Evolutionary conservation across 148 eudicot genomes (phyloP), one percentile per base, ranked within the genome.

Genomic region (Camellia sinensis): DNA sequence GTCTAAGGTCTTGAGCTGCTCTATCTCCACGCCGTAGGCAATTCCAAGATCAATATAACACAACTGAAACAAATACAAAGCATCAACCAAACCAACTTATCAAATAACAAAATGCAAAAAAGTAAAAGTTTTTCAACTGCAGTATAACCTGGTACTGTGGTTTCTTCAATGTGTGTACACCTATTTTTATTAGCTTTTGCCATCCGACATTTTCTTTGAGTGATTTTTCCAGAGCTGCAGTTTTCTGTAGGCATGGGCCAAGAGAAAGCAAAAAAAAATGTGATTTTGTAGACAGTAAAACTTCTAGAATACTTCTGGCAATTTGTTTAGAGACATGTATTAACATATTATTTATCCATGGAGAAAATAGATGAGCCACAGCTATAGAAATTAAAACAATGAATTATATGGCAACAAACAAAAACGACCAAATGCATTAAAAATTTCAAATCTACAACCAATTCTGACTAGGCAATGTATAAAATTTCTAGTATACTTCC

Each of bases 11-110:
- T 92, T 93, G 69, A 96, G 91, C 79, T 81, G 83, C 83, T 93
- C 93, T 85, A 92, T 80, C 88, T 96, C 97, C 78, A 78, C 85
- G 22, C 68, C 87, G 50, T 18, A 4, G 11, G 95, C 99, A 84
- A 93, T 83, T 82, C 99, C 99, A 83, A 89, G 87, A 81, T 96
- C 98, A 77, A 96, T 87, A 88, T 89, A 92, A 78, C 98, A 96
- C 79, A 96, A 74, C 99, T 96, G 89, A 56, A 82, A 70, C 66
- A 80, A 1, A 68, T 64, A 73, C 52, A 29, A 54, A 6, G 17
- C 11, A 67, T 83, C 64, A 88, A 17, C 22, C 59, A 86, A 85
- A 11, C 29, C 48, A 85, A n/a, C n/a, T 3, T 21, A 82, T 12
- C 61, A 72, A 44, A 48, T 69, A 68, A 77, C 41, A 15, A 63